phyloP scores from a whole-genome alignment of 441 rosid species.

The Mallotus repandus region DNA sequence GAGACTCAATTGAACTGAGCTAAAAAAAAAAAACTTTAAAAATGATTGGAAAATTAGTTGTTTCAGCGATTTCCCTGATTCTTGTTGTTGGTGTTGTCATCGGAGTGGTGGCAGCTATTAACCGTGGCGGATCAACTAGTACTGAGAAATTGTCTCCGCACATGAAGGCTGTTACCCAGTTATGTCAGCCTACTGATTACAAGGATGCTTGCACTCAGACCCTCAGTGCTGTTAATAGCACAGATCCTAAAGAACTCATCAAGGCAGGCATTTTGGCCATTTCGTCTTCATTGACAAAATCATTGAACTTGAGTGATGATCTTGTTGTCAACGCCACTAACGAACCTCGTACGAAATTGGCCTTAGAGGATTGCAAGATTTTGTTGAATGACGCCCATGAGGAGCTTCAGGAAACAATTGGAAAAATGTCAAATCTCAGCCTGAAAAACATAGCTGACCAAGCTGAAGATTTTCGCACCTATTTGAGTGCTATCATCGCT shows the following conservation, averaged over 20 bases:
- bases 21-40: not conserved
- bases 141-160: slow-evolving; percentile 33
- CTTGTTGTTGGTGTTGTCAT: slow-evolving; percentile 59
- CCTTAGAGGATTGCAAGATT: slow-evolving; percentile 65
- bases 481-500: slow-evolving; percentile 60
- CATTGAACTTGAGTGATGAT: slow-evolving; percentile 30
- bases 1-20: not conserved
- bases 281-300: slow-evolving; percentile 35
- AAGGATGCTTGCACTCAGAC: slow-evolving; percentile 62
- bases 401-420: slow-evolving; percentile 43
- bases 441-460: slow-evolving; percentile 35
- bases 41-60: slow-evolving; percentile 50
- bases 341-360: slow-evolving; percentile 36
- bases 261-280: slow-evolving; percentile 44
- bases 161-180: slow-evolving; percentile 53
- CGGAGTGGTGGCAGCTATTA: slow-evolving; percentile 45
- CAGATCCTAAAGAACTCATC: slow-evolving; percentile 60
- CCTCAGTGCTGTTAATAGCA: slow-evolving; percentile 44
- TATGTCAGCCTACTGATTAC: slow-evolving; percentile 61
- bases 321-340: slow-evolving; percentile 12
- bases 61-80: slow-evolving; percentile 57
- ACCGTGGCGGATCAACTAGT: slow-evolving; percentile 10
- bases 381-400: slow-evolving; percentile 45
- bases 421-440: slow-evolving; percentile 34
- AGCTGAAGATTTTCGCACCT: slow-evolving; percentile 46